Base-by-base conservation (phyloP, 2,329 filamentous ascomycete genomes). In the Penicillium polonicum region DNA sequence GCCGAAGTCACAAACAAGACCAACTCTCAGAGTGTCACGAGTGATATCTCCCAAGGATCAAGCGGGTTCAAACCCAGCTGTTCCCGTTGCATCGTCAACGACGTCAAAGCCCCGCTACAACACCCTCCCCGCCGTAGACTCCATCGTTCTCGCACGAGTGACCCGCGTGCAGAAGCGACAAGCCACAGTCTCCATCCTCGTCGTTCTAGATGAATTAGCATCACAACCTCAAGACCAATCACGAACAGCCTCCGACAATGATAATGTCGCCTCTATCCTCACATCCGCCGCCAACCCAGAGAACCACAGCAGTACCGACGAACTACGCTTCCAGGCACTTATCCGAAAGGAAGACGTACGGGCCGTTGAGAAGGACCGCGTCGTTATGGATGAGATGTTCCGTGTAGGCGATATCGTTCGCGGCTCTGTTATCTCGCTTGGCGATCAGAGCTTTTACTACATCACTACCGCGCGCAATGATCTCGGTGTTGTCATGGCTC, bases 381-480 rank as follows among this genome's bases (percentile, higher is more conserved):
- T 97, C 43, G 91, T 89, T 73, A 90, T 97, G 62, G 88, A 91
- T 65, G 92, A 96, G 73, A 90, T 88, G 69, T 97, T 97, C 72
- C 84, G 92, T 64, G 92, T 95, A 0, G 94, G 94, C 0, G 94
- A 99, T 78, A 86, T 97, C 64, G 90, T 99, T 51, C 80, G 91
- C 50, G 94, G 91, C 5, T 84, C 88, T 55, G 92, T 99, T 69
- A 94, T 96, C 58, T 94, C 90, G 8, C 78, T 97, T 15, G 94
- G 94, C 38, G 94, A 99, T 72, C 92, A 97, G 78, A 87, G 89
- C 50, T 96, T 91, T 69, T 99, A 97, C 74, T 99, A 97, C 74
- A 83, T 96, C n/a, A 90, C 88, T 27, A 99, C 94, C 1, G 91
- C 92, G 29, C 86, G 86, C 65, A 97, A 99, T 75, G 90, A 96